Evolutionary conservation across 495 filamentous ascomycete genomes (phyloP).

Genomic region (Penicillium crystallinum): DNA sequence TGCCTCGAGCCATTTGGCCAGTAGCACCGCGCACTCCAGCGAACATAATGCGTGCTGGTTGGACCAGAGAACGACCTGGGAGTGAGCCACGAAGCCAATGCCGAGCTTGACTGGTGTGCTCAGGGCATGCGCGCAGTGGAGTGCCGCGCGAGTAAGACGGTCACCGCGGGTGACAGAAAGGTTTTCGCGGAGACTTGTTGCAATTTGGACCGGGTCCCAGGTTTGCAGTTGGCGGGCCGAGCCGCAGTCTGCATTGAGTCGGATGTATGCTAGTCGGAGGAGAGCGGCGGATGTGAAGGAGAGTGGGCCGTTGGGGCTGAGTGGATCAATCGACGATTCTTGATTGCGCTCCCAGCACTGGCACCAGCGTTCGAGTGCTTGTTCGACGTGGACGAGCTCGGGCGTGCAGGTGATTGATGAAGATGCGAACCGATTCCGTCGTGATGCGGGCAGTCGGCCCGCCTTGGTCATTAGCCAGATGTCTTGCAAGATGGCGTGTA

Average conservation of each 20-base stretch:
- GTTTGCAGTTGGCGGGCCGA: conserved; percentile 58
- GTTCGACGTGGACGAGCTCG: conserved; percentile 52
- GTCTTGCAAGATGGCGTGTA: conserved; percentile 64
- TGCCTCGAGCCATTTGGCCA: conserved; percentile 51
- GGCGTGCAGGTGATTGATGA: conserved; percentile 33
- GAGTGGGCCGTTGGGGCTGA: conserved; percentile 52
- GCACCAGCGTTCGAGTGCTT: conserved; percentile 59
- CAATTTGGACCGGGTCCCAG: conserved; percentile 56
- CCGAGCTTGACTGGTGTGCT: conserved; percentile 63
- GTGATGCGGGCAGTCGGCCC: conserved; percentile 39
- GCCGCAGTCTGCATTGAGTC: conserved; percentile 61
- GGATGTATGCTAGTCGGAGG: conserved; percentile 60
- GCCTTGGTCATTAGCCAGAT: conserved; percentile 63
- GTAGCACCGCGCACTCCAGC: conserved; percentile 63
- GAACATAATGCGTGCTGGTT: conserved; percentile 67
- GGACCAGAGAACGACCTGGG: conserved; percentile 64
- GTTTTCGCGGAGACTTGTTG: conserved; percentile 51
- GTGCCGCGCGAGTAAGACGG: conserved; percentile 53
- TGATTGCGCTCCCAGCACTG: conserved; percentile 54
- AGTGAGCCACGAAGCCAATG: conserved; percentile 63
- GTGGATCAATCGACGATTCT: conserved; percentile 48
- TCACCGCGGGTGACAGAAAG: conserved; percentile 54
- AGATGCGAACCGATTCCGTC: conserved; percentile 33
- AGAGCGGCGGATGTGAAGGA: conserved; percentile 65
- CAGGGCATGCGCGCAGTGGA: conserved; percentile 65